Evolutionary conservation across 768 basidiomycete species (phyloP), one percentile per base, ranked within the genome.

Genomic region (Lentinula sp.): DNA sequence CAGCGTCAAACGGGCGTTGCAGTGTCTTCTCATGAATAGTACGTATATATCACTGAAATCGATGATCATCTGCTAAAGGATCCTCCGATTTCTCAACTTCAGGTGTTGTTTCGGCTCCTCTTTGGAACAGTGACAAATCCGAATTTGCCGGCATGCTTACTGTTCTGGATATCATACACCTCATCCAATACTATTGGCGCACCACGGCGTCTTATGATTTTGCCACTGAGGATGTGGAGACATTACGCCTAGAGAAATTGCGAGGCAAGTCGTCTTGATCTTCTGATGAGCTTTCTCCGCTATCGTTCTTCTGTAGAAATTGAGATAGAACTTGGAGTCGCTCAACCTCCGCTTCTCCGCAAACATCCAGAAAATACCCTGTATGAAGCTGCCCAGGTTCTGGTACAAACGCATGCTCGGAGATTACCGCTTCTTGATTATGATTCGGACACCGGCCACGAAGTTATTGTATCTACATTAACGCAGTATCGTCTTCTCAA

Each of bases 401-500:
- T 99, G 65, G 95, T 98, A 52, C 88, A 93, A 68, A 98, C 96
- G 0, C 97, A 98, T 69, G 96, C 97, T 1, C 87, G 96, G 45
- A 87, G 97, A 33, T 78, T 98, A 13, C 97, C 97, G 12, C 81
- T 99, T 7, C 90, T 99, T 46, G 97, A 98, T 69, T 81, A 85
- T 62, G 97, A 98, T 70, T 83, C 91, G 1, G 93, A 94, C 71
- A 98, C 96, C 3, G 92, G 91, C 8, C 93, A 96, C 58, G 95
- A 98, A 75, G 87, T 98, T 46, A 93, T 99, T 67, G 87, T 98
- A 23, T 94, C 91, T 23, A 95, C 98, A 4, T 78, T 99, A 60
- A 99, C 97, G 0, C 97, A 98, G 73, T 99, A 99, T 69, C 86
- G 97, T 39, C 89, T 98, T 15, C 88, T 99, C 76, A 98, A 98